Percentiles rank a stretch among this genome's conserved stretches.
These are phyloP conservation scores for Claviceps sorghi DNA, from an alignment of 2,329 filamentous ascomycete genomes.

Conservation along the genomic window DNA sequence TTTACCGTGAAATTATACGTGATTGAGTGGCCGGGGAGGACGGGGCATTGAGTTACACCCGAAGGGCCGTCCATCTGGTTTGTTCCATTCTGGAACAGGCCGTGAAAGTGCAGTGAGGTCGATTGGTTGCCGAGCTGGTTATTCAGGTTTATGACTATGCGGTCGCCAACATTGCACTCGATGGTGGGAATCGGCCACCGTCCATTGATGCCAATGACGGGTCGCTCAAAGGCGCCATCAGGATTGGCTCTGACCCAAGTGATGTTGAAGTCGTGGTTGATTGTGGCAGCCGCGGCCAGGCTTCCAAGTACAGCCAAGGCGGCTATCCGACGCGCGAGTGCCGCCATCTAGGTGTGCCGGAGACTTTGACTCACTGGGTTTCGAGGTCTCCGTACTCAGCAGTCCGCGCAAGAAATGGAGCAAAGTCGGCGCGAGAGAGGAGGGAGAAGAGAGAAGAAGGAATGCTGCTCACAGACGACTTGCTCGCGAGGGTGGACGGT, in stretches of 20 bases:
- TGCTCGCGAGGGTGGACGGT: neutral
- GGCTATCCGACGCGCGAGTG: slow-evolving; percentile 7
- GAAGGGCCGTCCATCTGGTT: slow-evolving; percentile 57
- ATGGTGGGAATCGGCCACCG: slow-evolving; percentile 60
- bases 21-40: slow-evolving; percentile 48
- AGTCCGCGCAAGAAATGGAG: neutral
- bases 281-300: slow-evolving; percentile 23
- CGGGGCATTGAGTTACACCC: slow-evolving; percentile 52
- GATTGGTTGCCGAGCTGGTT: slow-evolving; percentile 48
- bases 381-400: neutral
- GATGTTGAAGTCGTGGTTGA: slow-evolving; percentile 52
- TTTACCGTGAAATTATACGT: slow-evolving; percentile 54
- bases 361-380: neutral
- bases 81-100: slow-evolving; percentile 52
- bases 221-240: slow-evolving; percentile 48
- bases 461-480: neutral
- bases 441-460: neutral
- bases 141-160: slow-evolving; percentile 40
- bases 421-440: neutral
- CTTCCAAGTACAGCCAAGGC: slow-evolving; percentile 8
- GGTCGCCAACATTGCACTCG: slow-evolving; percentile 47
- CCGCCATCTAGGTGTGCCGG: slow-evolving; percentile 6
- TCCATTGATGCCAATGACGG: slow-evolving; percentile 64
- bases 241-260: slow-evolving; percentile 60
- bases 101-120: slow-evolving; percentile 56